Conservation (phyloP, 2,329 filamentous ascomycete genomes). For the Botrytis byssoidea region DNA sequence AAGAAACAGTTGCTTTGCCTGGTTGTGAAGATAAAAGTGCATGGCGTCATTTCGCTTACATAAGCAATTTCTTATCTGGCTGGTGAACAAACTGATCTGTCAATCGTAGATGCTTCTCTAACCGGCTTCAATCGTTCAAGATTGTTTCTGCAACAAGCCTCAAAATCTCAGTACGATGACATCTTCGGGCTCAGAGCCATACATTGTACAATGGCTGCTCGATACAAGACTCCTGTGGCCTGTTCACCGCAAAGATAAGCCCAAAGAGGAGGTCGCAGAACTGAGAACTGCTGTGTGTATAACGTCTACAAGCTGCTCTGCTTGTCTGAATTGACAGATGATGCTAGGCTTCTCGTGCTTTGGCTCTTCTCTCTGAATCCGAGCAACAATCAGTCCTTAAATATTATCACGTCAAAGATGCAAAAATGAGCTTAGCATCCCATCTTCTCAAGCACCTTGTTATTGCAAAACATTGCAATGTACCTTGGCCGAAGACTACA, state of each 20-base stretch:
- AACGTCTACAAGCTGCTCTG: background rate
- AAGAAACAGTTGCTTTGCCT: background rate
- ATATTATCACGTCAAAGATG: conserved; percentile 68
- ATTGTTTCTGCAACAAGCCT: background rate
- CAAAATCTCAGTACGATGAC: background rate
- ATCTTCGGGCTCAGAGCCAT: conserved; percentile 19
- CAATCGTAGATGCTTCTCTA: background rate
- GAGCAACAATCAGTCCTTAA: conserved; percentile 58
- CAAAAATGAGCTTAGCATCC: conserved; percentile 71
- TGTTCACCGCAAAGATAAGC: conserved; percentile 41
- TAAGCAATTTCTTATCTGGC: background rate
- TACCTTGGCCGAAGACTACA: conserved; percentile 60
- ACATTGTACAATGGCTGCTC: conserved; percentile 59
- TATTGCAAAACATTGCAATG: conserved; percentile 55
- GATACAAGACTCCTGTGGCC: conserved; percentile 61
- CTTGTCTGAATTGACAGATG: conserved; percentile 10
- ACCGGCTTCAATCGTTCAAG: background rate
- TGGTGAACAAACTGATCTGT: background rate
- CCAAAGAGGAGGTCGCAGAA: conserved; percentile 41
- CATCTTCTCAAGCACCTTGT: conserved; percentile 71
- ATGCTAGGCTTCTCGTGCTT: conserved; percentile 51
- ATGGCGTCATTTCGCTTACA: background rate
- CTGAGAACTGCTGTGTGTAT: conserved; percentile 34
- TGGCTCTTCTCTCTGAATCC: conserved; percentile 51
- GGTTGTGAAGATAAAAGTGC: background rate